Evolutionary conservation across 768 basidiomycete genomes (phyloP), one percentile per base, ranked within the genome.

Genomic region (Ephemerocybe angulata): DNA sequence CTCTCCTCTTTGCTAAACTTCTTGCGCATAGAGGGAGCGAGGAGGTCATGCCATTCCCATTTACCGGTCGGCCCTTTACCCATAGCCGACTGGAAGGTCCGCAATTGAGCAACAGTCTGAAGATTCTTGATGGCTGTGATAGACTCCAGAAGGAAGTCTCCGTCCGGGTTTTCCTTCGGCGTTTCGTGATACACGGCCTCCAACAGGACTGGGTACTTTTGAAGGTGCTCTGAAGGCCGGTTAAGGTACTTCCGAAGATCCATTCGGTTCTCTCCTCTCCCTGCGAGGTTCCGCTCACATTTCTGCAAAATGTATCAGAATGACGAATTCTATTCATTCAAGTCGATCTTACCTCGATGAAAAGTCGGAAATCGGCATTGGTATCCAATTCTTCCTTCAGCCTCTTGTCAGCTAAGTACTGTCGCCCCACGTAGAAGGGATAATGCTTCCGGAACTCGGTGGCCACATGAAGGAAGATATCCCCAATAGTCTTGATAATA

Each of bases 1-100:
- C n/a, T n/a, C n/a, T n/a, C n/a, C n/a, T n/a, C n/a, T n/a, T n/a
- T n/a, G 17, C 81, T 74, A 56, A 94, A 77, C 2, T 61, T 69
- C 57, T 77, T 76, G 54, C 83, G 73, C 13, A 80, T 67, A 24
- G 92, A 89, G 19, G 78, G 75, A 2, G 87, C 71, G 8, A 94
- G 87, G 5, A 97, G 68, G 65, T 95, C 88, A 63, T 90, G 84
- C 94, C 94, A 98, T 58, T 93, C 88, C 78, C 90, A 85, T 68
- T 89, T 93, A 0, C 79, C 82, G 1, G 87, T 86, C 3, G 78
- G 73, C 10, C 93, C 93, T 58, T 85, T 82, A 1, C 90, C 84
- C 87, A 93, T 93, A 0, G 89, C 88, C 27, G 83, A 80, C 66
- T 98, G 94, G 81, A 95, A 98, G 2, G 91, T 92, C 65, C 86